Base-by-base conservation (phyloP, 2,329 filamentous ascomycete species). In the Pseudocercospora crystallina region DNA sequence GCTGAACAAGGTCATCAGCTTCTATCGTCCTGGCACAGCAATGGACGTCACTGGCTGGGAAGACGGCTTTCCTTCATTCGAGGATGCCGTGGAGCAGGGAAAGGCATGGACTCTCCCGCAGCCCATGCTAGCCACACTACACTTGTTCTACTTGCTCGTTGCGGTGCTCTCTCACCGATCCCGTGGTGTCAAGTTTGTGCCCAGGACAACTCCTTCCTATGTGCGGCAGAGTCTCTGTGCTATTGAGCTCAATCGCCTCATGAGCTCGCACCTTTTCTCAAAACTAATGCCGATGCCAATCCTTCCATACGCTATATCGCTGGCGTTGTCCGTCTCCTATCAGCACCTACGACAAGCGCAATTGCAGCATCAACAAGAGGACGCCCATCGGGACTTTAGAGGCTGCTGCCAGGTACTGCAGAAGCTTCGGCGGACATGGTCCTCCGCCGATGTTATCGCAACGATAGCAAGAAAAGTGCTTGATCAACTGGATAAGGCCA, bases 131-230 rank as follows among this genome's bases (percentile, higher is more conserved):
- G 69, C 72, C 11, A 70, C 80, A 5, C 65, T 82, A 7, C 80
- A 82, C 49, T 64, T 82, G 2, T 81, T 77, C 62, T 81, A 82
- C 51, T 76, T 82, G 58, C 74, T 76, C 15, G 77, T 80, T 44
- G 78, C 77, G 32, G 81, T 83, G 59, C 69, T 80, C 2, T 80
- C 79, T 2, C 79, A 80, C 62, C 77, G 79, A 36, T 76, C 76
- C 64, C 72, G 63, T 37, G 48, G 71, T 67, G 30, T 73, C 70
- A 11, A 74, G 43, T 56, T 61, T 20, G 60, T 66, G 11, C 61
- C 78, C 37, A 71, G 73, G 31, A 74, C 73, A 2, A 76, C 74
- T 5, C 67, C 75, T 4, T 81, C 78, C 1, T 77, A 77, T 41
- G 71, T 79, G 12, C 76, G 80, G 11, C 79, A 80, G 60, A 76